These are phyloP conservation scores for Nothomitra cinnamomea DNA, from an alignment of 2,329 filamentous ascomycete species.

Conservation along the genomic window DNA sequence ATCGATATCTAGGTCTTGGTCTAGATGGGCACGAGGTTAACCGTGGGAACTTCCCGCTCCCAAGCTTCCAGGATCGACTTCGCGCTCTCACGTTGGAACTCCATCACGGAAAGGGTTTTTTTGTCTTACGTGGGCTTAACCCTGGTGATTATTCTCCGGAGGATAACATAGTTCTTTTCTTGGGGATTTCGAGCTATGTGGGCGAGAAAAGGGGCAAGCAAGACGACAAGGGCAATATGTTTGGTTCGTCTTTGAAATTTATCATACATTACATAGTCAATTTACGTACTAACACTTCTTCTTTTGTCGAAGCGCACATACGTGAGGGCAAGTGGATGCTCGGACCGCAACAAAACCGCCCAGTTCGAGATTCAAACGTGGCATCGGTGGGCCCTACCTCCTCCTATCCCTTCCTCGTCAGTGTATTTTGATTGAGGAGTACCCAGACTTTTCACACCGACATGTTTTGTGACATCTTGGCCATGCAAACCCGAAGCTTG, in stretches of 20 bases:
- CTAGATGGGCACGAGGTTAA: slow-evolving; percentile 21
- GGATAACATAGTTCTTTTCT: slow-evolving; percentile 25
- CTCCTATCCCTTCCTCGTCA: background rate
- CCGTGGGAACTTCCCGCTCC: slow-evolving; percentile 21
- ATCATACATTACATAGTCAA: background rate
- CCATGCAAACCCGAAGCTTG: slow-evolving; percentile 28
- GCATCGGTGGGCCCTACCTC: background rate
- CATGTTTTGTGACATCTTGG: slow-evolving; percentile 32
- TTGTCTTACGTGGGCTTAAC: slow-evolving; percentile 26
- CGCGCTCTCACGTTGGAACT: slow-evolving; percentile 20
- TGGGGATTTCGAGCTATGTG: slow-evolving; percentile 26
- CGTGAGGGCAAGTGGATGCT: slow-evolving; percentile 44
- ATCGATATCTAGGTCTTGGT: slow-evolving; percentile 5
- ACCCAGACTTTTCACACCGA: slow-evolving; percentile 39
- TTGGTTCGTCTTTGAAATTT: background rate
- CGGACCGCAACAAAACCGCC: slow-evolving; percentile 20
- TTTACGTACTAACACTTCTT: background rate
- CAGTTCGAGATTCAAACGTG: background rate
- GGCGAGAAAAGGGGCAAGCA: slow-evolving; percentile 24
- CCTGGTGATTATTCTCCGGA: slow-evolving; percentile 21
- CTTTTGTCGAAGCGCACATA: slow-evolving; percentile 28
- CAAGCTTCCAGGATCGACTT: slow-evolving; percentile 19
- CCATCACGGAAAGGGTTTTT: slow-evolving; percentile 23
- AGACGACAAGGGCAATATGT: slow-evolving; percentile 22
- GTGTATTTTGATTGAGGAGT: slow-evolving; percentile 9